Percentiles rank a stretch among this genome's conserved stretches.
These are phyloP conservation scores for Ogataea sp. DNA, from an alignment of 805 yeast genomes.

Conservation along the genomic window DNA sequence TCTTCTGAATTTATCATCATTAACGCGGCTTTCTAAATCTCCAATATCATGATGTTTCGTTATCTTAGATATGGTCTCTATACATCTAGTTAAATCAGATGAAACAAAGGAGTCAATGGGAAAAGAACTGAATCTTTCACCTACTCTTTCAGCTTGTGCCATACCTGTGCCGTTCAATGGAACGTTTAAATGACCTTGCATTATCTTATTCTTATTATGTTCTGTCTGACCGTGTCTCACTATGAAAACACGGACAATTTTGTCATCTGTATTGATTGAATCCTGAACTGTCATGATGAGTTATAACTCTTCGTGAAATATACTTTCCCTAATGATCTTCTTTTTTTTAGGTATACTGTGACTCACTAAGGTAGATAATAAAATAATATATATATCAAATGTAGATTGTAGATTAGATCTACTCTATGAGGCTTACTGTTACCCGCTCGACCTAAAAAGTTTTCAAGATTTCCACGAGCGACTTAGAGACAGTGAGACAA, in stretches of 20 bases:
- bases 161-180: conserved; percentile 55
- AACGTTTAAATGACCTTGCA: conserved; percentile 75
- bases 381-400: not conserved
- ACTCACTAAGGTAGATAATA: no score
- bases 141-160: conserved; percentile 52
- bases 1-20: conserved; percentile 18
- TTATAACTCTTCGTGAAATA: no score
- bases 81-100: conserved; percentile 53
- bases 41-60: conserved; percentile 15
- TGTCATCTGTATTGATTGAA: conserved; percentile 10
- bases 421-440: no score
- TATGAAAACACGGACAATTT: conserved; percentile 35
- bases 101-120: conserved; percentile 39
- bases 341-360: no score
- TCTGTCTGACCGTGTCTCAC: conserved; percentile 85
- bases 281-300: conserved; percentile 13
- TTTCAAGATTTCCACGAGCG: not conserved
- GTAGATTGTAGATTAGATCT: not conserved
- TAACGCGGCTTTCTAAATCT: conserved; percentile 1
- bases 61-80: conserved; percentile 46
- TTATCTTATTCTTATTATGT: conserved; percentile 55
- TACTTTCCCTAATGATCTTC: no score
- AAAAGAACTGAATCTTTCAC: conserved; percentile 30
- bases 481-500: no score
- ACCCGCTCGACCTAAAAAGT: not conserved